A percentile compares a stretch with the other conserved stretches of the same genome.
Evolutionary conservation across 768 basidiomycete genomes (phyloP).

Genomic region (Amanita pseudoporphyria): DNA sequence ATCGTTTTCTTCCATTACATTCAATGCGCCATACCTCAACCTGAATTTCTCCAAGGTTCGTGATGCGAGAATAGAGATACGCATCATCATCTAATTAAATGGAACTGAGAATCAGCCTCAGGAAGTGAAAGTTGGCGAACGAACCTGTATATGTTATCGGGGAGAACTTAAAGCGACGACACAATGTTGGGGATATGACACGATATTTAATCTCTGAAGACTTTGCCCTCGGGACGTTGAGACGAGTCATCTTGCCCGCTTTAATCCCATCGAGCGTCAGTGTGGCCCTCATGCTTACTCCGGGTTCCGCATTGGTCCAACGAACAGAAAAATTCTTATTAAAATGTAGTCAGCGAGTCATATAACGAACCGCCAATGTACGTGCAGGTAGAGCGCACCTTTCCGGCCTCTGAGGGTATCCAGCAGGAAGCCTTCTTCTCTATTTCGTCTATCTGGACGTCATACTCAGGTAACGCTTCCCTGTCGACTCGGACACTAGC

Average conservation of each 20-base stretch:
- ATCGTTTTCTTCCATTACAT: too few relatives aligned
- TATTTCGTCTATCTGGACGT: slow-evolving; percentile 1
- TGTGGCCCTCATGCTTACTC: not conserved
- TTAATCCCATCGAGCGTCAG: slow-evolving; percentile 1
- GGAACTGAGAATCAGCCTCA: too few relatives aligned
- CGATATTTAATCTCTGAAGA: not conserved
- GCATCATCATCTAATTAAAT: too few relatives aligned
- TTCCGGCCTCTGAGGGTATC: slow-evolving; percentile 11
- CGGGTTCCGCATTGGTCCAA: not conserved
- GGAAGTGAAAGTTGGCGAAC: too few relatives aligned
- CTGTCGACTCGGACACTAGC: slow-evolving; percentile 1
- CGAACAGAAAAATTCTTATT: not conserved
- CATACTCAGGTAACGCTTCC: slow-evolving; percentile 2
- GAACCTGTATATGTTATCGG: slow-evolving; percentile 9
- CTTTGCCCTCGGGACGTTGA: not conserved
- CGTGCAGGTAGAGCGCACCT: not conserved
- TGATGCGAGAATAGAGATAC: too few relatives aligned
- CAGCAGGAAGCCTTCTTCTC: slow-evolving; percentile 10
- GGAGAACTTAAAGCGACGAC: slow-evolving; percentile 6
- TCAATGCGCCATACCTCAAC: too few relatives aligned
- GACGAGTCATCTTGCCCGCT: too few relatives aligned
- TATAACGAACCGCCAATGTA: too few relatives aligned
- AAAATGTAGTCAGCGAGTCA: not conserved
- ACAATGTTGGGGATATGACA: too few relatives aligned
- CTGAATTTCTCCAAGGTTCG: too few relatives aligned